Conservation (phyloP, 768 basidiomycete genomes). For the Tylopilus rubrobrunneus region DNA sequence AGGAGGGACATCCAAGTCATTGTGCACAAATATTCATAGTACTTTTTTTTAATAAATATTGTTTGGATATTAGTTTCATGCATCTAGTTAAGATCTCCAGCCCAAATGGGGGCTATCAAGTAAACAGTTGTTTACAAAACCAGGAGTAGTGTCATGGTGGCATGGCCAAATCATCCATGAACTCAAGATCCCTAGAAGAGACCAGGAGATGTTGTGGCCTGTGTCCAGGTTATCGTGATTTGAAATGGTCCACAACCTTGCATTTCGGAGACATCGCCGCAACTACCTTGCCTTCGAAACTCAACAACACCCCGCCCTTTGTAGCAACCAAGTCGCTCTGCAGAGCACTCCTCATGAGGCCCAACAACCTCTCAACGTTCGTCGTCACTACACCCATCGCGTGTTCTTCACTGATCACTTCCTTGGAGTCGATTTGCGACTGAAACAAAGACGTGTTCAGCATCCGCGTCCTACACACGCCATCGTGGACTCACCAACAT, state of each 20-base stretch:
- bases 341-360: constrained; percentile 22
- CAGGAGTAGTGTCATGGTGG: no score
- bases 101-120: no score
- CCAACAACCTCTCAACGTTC: constrained; percentile 42
- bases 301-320: constrained; percentile 37
- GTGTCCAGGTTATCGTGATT: no score
- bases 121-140: no score
- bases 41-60: no score
- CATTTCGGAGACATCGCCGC: constrained; percentile 38
- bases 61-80: no score
- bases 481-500: constrained; percentile 72
- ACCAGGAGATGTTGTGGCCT: no score
- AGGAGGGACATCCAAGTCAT: no score
- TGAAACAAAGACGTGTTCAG: constrained; percentile 7
- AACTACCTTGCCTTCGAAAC: constrained; percentile 43
- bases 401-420: constrained; percentile 35
- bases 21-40: no score
- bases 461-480: constrained; percentile 11
- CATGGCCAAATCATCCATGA: no score
- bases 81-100: no score
- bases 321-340: constrained; percentile 39
- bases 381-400: constrained; percentile 40
- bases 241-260: constrained; percentile 36
- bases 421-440: constrained; percentile 35
- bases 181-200: no score